phyloP scores from a whole-genome alignment of 108 stramenopile species.

The Parietichytrium sp. region DNA sequence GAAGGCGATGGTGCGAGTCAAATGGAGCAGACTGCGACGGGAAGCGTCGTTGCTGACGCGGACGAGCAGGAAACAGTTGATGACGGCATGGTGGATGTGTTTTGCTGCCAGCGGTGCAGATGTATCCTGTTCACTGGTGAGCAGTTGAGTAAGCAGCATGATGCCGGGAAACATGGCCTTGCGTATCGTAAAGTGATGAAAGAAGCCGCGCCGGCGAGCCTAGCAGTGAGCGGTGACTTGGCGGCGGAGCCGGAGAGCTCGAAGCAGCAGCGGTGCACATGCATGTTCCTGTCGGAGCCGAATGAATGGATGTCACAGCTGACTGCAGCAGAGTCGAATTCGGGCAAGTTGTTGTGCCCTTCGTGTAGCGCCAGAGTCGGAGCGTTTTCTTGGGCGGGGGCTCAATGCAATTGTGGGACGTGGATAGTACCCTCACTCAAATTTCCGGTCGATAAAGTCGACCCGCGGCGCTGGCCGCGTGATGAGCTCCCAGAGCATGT shows the following conservation, averaged over 20 bases:
- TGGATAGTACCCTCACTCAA: constrained; percentile 18
- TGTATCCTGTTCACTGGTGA: neutral
- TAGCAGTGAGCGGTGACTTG: too few species aligned
- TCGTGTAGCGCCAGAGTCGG: neutral
- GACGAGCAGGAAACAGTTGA: neutral
- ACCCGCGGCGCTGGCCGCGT: neutral
- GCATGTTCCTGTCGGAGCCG: constrained; percentile 22
- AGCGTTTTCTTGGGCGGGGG: neutral
- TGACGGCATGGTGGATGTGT: neutral
- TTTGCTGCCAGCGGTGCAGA: constrained; percentile 22
- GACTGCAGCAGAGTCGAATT: neutral
- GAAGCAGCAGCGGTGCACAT: constrained; percentile 10
- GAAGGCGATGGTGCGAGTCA: too few species aligned
- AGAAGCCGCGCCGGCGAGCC: neutral
- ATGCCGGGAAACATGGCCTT: neutral
- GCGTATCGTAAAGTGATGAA: neutral
- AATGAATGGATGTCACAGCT: constrained; percentile 18
- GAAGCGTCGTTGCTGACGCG: neutral
- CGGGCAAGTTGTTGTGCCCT: constrained; percentile 29
- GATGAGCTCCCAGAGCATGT: neutral
- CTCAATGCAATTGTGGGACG: constrained; percentile 39
- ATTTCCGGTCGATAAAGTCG: constrained; percentile 14
- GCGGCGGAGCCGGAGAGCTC: too few species aligned
- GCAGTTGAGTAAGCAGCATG: constrained; percentile 22
- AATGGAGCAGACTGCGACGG: neutral